Evolutionary conservation across 495 filamentous ascomycete species (phyloP).

Genomic region (Pseudoneurospora amorphoporcata): DNA sequence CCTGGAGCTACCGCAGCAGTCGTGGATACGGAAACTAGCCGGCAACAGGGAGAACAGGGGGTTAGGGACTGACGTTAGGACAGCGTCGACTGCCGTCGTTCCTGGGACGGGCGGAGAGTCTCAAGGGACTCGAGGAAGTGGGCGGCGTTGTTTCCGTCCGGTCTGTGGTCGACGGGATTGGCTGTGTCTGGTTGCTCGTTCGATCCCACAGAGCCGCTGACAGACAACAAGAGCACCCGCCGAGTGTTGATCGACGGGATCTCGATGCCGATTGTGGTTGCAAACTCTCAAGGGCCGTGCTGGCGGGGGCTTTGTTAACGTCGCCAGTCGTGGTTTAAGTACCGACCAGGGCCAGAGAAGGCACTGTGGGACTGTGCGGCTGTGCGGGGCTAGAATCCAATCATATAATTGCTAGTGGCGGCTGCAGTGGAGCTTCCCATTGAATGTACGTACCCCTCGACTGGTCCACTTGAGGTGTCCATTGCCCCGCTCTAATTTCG

Average conservation of each 20-base stretch:
- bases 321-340: neutral
- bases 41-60: neutral
- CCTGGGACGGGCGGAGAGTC: neutral
- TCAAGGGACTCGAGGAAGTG: neutral
- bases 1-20: no score
- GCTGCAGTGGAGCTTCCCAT: neutral
- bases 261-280: neutral
- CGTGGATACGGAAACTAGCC: neutral
- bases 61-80: constrained; percentile 10
- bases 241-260: neutral
- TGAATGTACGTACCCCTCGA: neutral
- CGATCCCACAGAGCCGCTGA: no score
- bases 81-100: neutral
- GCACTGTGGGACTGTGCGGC: neutral
- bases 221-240: neutral
- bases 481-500: neutral
- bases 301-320: neutral
- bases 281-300: neutral
- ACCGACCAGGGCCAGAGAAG: neutral
- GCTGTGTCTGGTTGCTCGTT: neutral
- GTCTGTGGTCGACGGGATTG: neutral
- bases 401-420: neutral
- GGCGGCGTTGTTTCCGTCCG: neutral
- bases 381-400: neutral
- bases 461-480: neutral